These are phyloP conservation scores for Aureobasidium namibiae DNA, from an alignment of 2,329 filamentous ascomycete species.

Conservation along the genomic window DNA sequence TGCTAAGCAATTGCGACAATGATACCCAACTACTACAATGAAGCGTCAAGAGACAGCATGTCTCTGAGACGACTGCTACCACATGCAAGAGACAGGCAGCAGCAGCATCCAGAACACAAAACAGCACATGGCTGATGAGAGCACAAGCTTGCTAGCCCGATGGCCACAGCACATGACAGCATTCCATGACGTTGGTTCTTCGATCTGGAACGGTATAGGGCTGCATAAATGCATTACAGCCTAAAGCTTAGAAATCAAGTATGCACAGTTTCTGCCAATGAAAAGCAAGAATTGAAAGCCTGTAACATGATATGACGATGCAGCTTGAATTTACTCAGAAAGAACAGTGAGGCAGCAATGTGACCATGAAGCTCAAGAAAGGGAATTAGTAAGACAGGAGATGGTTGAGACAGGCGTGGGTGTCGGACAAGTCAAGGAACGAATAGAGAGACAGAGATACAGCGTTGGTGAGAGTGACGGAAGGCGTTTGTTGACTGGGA, in stretches of 20 bases:
- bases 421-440: neutral
- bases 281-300: neutral
- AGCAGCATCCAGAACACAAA: neutral
- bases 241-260: conserved; percentile 8
- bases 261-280: neutral
- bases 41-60: neutral
- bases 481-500: neutral
- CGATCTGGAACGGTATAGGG: neutral
- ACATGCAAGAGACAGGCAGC: neutral
- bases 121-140: neutral
- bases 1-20: neutral
- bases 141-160: neutral
- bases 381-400: neutral
- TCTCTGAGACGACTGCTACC: neutral
- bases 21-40: neutral
- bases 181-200: neutral
- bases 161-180: neutral
- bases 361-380: too few relatives aligned
- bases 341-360: neutral
- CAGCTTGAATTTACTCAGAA: neutral
- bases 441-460: neutral
- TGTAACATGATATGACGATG: neutral
- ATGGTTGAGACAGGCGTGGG: neutral
- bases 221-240: conserved; percentile 7
- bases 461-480: neutral